A percentile compares a stretch with the other conserved stretches of the same genome.
phyloP scores from a whole-genome alignment of 371 early-diverging fungal genomes.

The Coemansia sp. region DNA sequence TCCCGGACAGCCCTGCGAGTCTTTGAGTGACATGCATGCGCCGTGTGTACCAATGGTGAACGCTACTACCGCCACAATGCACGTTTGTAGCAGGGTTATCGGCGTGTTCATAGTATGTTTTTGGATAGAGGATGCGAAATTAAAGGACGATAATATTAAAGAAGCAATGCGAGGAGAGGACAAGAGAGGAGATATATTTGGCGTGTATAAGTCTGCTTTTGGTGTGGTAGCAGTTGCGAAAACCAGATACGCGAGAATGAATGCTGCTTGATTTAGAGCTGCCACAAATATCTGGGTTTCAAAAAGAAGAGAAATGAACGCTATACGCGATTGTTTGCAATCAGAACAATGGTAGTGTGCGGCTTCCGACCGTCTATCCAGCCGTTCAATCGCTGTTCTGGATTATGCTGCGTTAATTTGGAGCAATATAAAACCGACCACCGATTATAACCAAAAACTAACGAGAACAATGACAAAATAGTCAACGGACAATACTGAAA shows the following conservation, averaged over 20 bases:
- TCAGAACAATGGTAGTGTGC: background rate
- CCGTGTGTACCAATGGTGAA: background rate
- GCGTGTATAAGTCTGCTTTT: background rate
- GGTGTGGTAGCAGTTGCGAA: background rate
- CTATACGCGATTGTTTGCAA: background rate
- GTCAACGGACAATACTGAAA: conserved; percentile 8
- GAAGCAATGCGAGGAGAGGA: background rate
- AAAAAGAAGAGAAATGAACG: background rate
- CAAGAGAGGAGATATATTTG: background rate
- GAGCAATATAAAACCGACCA: background rate
- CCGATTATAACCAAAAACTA: background rate
- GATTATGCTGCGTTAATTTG: background rate
- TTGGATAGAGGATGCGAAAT: background rate
- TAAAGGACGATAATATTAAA: background rate
- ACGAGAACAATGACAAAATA: background rate
- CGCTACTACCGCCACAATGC: conserved; percentile 3
- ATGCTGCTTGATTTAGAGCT: background rate
- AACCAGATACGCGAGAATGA: background rate
- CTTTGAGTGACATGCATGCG: conserved; percentile 30
- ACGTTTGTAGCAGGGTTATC: background rate
- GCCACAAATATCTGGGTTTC: background rate
- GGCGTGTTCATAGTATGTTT: background rate
- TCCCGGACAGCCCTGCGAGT: conserved; percentile 50
- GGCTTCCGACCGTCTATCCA: background rate
- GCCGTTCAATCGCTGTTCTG: background rate